phyloP scores from a whole-genome alignment of 805 yeast species.

The Saccharomycopsis lassenensis region DNA sequence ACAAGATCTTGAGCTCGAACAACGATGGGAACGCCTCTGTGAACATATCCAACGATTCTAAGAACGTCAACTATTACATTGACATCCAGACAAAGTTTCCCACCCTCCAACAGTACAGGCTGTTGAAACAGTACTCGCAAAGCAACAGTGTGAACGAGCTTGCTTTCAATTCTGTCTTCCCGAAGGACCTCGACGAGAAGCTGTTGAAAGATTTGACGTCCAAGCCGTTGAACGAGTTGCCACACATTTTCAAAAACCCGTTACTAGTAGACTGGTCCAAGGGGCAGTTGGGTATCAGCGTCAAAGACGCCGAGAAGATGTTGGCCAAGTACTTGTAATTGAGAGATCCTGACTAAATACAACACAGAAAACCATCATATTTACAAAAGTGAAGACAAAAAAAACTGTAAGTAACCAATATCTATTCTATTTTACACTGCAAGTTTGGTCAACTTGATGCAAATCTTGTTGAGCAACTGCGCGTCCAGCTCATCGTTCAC shows the following conservation, averaged over 20 bases:
- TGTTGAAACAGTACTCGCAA: conserved; percentile 8
- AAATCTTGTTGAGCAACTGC: no score
- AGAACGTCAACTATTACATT: conserved; percentile 14
- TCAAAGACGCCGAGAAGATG: conserved; percentile 4
- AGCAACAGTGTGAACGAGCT: conserved; percentile 6
- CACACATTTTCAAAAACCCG: no score
- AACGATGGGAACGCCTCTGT: conserved; percentile 1
- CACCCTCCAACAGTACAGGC: conserved; percentile 13
- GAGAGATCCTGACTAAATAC: conserved; percentile 1
- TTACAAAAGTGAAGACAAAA: no score
- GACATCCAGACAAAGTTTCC: conserved; percentile 17
- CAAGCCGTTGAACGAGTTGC: no score
- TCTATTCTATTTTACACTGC: no score
- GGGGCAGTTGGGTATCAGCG: conserved; percentile 6
- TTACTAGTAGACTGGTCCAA: conserved; percentile 17
- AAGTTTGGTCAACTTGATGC: no score
- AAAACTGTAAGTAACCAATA: no score
- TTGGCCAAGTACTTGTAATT: conserved; percentile 5
- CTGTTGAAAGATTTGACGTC: no score
- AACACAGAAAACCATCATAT: no score
- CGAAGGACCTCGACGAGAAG: no score
- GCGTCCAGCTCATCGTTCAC: no score
- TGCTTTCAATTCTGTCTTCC: conserved; percentile 8
- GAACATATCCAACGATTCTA: conserved; percentile 15
- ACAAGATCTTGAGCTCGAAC: conserved; percentile 11